Evolutionary conservation across 2,329 filamentous ascomycete species (phyloP).

Genomic region (Ophiosphaerella herpotricha): DNA sequence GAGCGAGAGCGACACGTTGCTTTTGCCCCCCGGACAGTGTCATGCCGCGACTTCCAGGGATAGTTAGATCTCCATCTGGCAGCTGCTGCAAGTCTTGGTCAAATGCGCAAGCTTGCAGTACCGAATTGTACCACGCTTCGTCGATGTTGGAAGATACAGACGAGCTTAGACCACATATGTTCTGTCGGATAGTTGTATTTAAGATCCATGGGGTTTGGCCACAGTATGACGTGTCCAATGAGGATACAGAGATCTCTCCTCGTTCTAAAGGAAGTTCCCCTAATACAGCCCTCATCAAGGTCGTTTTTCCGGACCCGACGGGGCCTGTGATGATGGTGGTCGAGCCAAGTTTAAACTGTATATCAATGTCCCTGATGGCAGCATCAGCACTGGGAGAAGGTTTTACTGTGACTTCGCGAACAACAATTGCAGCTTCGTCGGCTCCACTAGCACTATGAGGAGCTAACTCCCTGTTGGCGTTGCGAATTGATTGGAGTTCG

Average conservation of each 20-base stretch:
- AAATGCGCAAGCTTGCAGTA: conserved; percentile 25
- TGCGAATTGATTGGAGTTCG: no score
- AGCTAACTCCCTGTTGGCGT: no score
- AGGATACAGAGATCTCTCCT: conserved; percentile 11
- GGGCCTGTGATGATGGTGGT: conserved; percentile 15
- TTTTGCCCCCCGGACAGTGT: conserved; percentile 56
- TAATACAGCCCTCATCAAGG: conserved; percentile 35
- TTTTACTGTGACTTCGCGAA: no score
- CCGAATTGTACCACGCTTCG: conserved; percentile 27
- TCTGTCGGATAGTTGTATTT: conserved; percentile 31
- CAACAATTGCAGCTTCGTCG: no score
- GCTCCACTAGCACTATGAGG: no score
- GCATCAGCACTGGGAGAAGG: no score
- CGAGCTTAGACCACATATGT: conserved; percentile 18
- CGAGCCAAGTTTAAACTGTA: no score
- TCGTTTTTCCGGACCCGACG: conserved; percentile 33
- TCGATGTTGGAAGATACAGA: conserved; percentile 18
- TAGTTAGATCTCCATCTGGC: conserved; percentile 36
- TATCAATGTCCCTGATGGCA: no score
- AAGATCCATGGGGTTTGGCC: conserved; percentile 35
- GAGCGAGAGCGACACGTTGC: conserved; percentile 53
- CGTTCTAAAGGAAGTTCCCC: conserved; percentile 17
- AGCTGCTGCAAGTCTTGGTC: conserved; percentile 15
- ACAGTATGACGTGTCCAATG: conserved; percentile 34
- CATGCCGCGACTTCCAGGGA: conserved; percentile 54